Percentiles rank a stretch among this genome's conserved stretches.
Conservation (phyloP, 495 filamentous ascomycete genomes). For the Penicillium odoratum region DNA sequence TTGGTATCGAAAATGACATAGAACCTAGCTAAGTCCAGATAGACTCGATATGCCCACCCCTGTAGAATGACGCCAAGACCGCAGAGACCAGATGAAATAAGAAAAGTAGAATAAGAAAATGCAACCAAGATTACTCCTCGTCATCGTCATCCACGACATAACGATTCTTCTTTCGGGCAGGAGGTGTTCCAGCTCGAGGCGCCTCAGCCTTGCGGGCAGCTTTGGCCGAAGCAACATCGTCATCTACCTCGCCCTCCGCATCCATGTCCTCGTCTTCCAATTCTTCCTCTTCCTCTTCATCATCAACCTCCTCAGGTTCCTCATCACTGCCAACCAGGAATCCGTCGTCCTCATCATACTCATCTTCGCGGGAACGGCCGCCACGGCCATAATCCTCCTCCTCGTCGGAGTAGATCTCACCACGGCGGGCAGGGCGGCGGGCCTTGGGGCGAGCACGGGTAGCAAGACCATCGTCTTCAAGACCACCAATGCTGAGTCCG, state of each 20-base stretch:
- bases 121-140: constrained; percentile 34
- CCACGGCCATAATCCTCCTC: constrained; percentile 63
- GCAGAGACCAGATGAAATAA: constrained; percentile 10
- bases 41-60: constrained; percentile 6
- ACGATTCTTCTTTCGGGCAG: constrained; percentile 46
- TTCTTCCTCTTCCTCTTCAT: constrained; percentile 64
- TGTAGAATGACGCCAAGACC: constrained; percentile 16
- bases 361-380: constrained; percentile 66
- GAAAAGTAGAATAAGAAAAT: constrained; percentile 4
- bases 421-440: constrained; percentile 45
- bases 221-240: constrained; percentile 29
- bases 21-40: not conserved
- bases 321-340: constrained; percentile 77
- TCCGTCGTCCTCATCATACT: constrained; percentile 80
- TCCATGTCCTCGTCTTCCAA: constrained; percentile 59
- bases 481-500: constrained; percentile 68
- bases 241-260: constrained; percentile 58
- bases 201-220: constrained; percentile 25
- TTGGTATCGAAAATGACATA: constrained; percentile 16
- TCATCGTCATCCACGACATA: constrained; percentile 51
- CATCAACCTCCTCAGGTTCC: constrained; percentile 59
- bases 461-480: constrained; percentile 65
- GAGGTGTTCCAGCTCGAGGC: constrained; percentile 33
- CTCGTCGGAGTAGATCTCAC: constrained; percentile 58
- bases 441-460: constrained; percentile 45